Conservation (phyloP, 257 asterid genomes). For the Agastache rugosa region DNA sequence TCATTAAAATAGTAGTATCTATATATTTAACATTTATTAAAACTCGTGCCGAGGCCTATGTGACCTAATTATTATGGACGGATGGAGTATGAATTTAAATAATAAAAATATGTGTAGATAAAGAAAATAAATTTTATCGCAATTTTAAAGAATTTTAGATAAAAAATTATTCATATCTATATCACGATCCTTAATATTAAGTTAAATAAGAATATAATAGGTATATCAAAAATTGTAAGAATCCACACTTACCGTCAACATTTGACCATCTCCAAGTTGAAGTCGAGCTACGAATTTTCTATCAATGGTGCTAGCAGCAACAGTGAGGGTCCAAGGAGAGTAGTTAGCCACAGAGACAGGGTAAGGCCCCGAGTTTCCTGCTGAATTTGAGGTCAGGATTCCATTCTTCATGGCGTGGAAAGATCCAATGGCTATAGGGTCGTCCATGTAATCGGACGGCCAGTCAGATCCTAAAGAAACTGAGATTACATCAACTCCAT, state of each 20-base stretch:
- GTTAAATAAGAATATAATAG: too few relatives aligned
- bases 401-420: constrained; percentile 70
- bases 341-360: constrained; percentile 46
- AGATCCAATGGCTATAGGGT: constrained; percentile 70
- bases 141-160: too few relatives aligned
- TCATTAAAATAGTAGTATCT: too few relatives aligned
- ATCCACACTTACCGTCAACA: constrained; percentile 41
- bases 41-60: too few relatives aligned
- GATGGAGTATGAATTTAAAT: too few relatives aligned
- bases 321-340: constrained; percentile 66
- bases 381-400: constrained; percentile 62
- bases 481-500: constrained; percentile 67
- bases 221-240: too few relatives aligned
- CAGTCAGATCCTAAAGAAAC: constrained; percentile 53
- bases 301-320: constrained; percentile 66
- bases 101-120: too few relatives aligned
- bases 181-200: too few relatives aligned
- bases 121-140: too few relatives aligned
- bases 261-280: constrained; percentile 55
- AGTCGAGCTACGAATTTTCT: constrained; percentile 57
- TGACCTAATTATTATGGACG: too few relatives aligned
- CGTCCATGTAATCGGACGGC: constrained; percentile 55
- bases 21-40: too few relatives aligned
- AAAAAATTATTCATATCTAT: too few relatives aligned
- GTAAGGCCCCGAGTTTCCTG: constrained; percentile 64